Base-by-base conservation (phyloP, 2,329 filamentous ascomycete genomes). In the Monilinia aucupariae region DNA sequence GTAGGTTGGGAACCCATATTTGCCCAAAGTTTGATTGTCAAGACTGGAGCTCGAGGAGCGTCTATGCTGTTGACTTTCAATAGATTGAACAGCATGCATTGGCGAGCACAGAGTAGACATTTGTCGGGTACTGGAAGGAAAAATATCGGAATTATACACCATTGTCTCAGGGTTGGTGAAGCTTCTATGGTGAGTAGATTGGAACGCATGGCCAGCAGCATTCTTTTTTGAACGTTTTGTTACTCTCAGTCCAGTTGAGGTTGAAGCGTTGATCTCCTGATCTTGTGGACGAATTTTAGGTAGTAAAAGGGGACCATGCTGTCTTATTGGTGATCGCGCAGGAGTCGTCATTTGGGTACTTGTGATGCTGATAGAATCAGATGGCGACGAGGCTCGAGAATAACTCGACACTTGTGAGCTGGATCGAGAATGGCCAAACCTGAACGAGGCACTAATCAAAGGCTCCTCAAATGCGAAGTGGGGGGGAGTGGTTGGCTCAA, bases 281-380 rank as follows among this genome's bases (percentile, higher is more conserved):
- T 96, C 91, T 77, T 94, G 91, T 48, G 85, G 85, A 65, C 91
- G 85, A 78, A 96, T 92, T 81, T 92, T 94, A 72, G 91, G 91
- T 39, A 96, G 81, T 64, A 96, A 80, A 55, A 91, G 80, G 59
- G 91, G 90, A 59, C 91, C 90, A 77, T 92, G 88, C 66, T 91
- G 88, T 65, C 87, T 83, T 69, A 92, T 84, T 65, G 90, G 89
- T 41, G 89, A 89, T 67, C 83, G 81, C 60, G 82, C 82, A 60
- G 90, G 89, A 15, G 89, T 92, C 60, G 86, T 88, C 70, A 85
- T 80, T 68, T 83, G 80, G 25, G 87, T 89, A 77, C 84, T 81
- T 70, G 85, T 80, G 50, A 89, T 89, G 74, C 89, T 88, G 27
- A 59, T 48, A 27, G 61, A 59, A 39, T 59, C 61, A 27, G 61